Conservation (phyloP, 129 eudicot species). For the Silybum marianum region DNA sequence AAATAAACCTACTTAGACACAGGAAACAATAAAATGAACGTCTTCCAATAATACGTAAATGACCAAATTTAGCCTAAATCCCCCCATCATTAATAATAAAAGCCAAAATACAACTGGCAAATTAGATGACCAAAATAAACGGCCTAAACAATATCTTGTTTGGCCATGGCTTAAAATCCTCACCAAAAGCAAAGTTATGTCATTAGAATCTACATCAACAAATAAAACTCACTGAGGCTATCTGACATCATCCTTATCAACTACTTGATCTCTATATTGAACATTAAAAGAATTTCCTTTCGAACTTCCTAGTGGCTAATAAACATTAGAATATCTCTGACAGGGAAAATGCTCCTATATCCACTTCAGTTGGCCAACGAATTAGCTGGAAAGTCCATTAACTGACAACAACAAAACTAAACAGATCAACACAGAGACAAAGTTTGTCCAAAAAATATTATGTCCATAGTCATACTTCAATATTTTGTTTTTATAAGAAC, state of each 20-base stretch:
- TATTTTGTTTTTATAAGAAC: not conserved
- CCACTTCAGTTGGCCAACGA: constrained; percentile 12
- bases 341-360: constrained; percentile 4
- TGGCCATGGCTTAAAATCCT: not conserved
- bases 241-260: constrained; percentile 21
- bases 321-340: constrained; percentile 7
- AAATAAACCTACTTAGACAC: constrained; percentile 1
- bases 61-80: not conserved
- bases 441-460: not conserved
- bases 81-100: not conserved
- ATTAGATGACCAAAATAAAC: not conserved
- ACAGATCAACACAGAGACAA: constrained; percentile 10
- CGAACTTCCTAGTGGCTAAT: not conserved
- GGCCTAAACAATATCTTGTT: not conserved
- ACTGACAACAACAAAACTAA: constrained; percentile 4
- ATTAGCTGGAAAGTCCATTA: constrained; percentile 11
- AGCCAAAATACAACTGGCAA: not conserved
- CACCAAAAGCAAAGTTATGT: not conserved
- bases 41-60: not conserved
- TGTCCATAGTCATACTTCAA: not conserved
- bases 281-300: constrained; percentile 7
- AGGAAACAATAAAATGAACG: not conserved
- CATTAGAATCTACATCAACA: not conserved
- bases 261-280: constrained; percentile 2
- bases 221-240: not conserved